A percentile compares a stretch with the other conserved stretches of the same genome.
phyloP scores from a whole-genome alignment of 164 flowering plant species.

The Vitis amurensis region DNA sequence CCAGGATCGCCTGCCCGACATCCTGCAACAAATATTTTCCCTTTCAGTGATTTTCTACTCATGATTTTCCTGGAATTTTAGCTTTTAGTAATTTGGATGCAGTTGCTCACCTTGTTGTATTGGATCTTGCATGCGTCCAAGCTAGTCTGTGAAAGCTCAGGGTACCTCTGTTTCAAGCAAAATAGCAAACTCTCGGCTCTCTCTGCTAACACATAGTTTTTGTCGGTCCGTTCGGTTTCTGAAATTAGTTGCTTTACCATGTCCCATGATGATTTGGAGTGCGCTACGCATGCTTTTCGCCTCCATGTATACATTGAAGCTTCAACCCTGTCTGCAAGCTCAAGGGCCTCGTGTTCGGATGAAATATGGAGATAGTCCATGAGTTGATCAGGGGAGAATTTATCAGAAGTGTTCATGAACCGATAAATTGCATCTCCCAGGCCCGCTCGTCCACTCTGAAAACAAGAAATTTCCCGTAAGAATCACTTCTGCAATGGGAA shows the following conservation, averaged over 20 bases:
- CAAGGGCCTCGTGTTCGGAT: conserved; percentile 94
- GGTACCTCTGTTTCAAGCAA: conserved; percentile 80
- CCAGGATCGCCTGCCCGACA: conserved; percentile 87
- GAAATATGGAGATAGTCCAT: conserved; percentile 63
- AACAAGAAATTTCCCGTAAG: not conserved
- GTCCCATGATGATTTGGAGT: conserved; percentile 81
- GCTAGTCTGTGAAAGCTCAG: conserved; percentile 87
- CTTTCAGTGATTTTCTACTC: not conserved
- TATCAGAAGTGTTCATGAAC: conserved; percentile 50
- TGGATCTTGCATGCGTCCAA: conserved; percentile 92
- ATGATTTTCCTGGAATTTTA: not conserved
- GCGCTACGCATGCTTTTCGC: conserved; percentile 65
- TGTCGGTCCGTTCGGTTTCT: conserved; percentile 64
- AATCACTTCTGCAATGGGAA: not conserved
- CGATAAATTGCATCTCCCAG: conserved; percentile 81
- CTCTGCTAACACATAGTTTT: conserved; percentile 67
- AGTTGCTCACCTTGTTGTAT: conserved; percentile 43
- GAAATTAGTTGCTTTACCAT: conserved; percentile 75
- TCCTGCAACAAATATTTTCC: conserved; percentile 54
- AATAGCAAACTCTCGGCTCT: conserved; percentile 77
- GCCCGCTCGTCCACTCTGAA: conserved; percentile 80
- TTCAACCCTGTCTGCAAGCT: conserved; percentile 83
- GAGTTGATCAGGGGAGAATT: conserved; percentile 71
- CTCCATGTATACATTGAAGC: conserved; percentile 94
- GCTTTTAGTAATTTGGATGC: not conserved